Conservation (phyloP, 345 rosid genomes). For the Lumnitzera littorea region DNA sequence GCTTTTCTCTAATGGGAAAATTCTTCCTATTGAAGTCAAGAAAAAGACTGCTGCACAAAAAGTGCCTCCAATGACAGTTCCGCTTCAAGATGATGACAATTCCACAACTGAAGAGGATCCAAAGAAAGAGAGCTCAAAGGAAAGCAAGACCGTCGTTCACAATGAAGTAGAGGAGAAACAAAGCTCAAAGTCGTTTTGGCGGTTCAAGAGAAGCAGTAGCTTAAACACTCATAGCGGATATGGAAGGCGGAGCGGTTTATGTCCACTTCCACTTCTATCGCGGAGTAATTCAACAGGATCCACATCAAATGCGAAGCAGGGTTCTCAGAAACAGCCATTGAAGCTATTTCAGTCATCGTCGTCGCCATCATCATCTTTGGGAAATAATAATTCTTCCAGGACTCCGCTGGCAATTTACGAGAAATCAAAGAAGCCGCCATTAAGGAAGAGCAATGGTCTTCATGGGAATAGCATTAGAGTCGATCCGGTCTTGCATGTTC, state of each 20-base stretch:
- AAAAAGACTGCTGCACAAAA: not conserved
- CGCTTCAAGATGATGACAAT: not conserved
- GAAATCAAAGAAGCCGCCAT: conserved; percentile 9
- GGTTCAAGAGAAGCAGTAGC: conserved; percentile 23
- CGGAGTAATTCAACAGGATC: conserved; percentile 25
- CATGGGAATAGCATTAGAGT: conserved; percentile 11
- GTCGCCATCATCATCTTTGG: no score
- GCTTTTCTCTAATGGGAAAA: conserved; percentile 21
- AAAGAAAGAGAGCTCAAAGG: not conserved
- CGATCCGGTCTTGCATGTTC: conserved; percentile 13
- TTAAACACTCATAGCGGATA: conserved; percentile 13
- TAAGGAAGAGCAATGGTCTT: conserved; percentile 8
- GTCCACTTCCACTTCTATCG: conserved; percentile 24
- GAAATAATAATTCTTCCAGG: not conserved
- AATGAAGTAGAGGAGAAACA: conserved; percentile 6
- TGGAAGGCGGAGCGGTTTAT: conserved; percentile 10
- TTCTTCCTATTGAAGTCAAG: conserved; percentile 18
- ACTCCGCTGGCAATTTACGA: not conserved
- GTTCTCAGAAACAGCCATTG: no score
- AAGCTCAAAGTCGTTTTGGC: conserved; percentile 18
- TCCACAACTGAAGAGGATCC: not conserved
- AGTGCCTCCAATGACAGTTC: not conserved
- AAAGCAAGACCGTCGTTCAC: no score
- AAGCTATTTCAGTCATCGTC: no score
- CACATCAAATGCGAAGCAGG: not conserved